Evolutionary conservation across 23 red algal genomes (phyloP), one percentile per base, ranked within the genome.

Genomic region (Gracilariopsis chorda): DNA sequence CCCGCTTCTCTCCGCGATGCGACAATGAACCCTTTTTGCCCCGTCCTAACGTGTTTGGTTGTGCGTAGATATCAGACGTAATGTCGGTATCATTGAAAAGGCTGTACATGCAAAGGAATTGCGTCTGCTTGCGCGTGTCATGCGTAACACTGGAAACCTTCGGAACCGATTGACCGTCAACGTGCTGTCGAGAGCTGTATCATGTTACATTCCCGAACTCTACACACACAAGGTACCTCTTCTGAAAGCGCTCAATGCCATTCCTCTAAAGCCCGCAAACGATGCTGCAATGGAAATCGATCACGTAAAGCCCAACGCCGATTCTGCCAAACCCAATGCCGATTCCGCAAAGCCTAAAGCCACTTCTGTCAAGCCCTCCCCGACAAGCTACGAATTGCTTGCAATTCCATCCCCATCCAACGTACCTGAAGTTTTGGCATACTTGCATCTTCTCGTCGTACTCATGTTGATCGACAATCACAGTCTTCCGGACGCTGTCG

Each of bases 371-470:
- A 69, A 85, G 29, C 28, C 34, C n/a, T 6, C 44, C 24, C 34
- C 68, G 10, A 55, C 87, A 14, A 79, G 63, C 36, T 64, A 56
- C 44, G 83, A 85, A 30, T 20, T 74, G 42, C 83, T 86, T 41
- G 82, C 69, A 61, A 55, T 71, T 12, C 77, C 72, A 37, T 40
- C 84, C 0, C 47, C 86, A 39, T 64, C 84, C 24, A 32, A 59
- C 24, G 63, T 84, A 28, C 97, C 97, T 30, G 97, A 99, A 67
- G 64, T 93, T 5, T 32, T 76, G 8, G 97, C 88, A 2, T 94
- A 94, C 70, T 59, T 99, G 57, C 93, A 96, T 61, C 72, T 99
- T 49, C 91, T 99, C 25, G 77, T 57, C 7, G 68, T 95, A 70
- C 72, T 92, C 25, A 30, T 88, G 33, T 49, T 96, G 40, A 28